Percentiles rank a stretch among this genome's conserved stretches.
Evolutionary conservation across 306 rosid genomes (phyloP).

Genomic region (Luffa acutangula): DNA sequence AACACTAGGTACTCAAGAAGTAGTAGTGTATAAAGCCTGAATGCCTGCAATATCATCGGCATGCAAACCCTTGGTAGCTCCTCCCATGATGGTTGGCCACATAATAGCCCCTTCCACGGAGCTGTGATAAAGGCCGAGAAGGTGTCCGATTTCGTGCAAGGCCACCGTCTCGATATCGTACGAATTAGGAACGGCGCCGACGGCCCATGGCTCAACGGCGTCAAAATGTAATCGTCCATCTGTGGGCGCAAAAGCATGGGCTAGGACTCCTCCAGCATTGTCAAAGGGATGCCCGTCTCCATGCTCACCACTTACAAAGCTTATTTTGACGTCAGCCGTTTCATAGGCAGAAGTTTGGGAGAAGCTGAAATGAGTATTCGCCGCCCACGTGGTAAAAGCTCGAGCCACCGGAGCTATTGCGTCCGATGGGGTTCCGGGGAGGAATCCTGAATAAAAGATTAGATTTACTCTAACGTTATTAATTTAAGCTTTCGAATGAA

Average conservation of each 20-base stretch:
- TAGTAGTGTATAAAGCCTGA: neutral
- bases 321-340: constrained; percentile 10
- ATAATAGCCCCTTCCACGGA: neutral
- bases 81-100: neutral
- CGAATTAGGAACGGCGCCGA: neutral
- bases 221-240: constrained; percentile 19
- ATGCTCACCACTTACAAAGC: constrained; percentile 16
- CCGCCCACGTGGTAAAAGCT: neutral
- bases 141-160: neutral
- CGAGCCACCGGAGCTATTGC: neutral
- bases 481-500: no score
- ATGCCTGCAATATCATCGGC: neutral
- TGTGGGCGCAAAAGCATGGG: constrained; percentile 15
- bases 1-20: neutral
- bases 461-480: no score
- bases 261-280: neutral
- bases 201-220: constrained; percentile 10
- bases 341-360: neutral
- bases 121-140: neutral
- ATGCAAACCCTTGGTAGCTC: constrained; percentile 5
- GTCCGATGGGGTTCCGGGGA: neutral
- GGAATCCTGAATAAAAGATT: neutral
- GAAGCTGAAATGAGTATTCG: neutral
- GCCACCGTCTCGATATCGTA: neutral
- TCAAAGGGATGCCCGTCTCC: constrained; percentile 8